Evolutionary conservation across 2,329 filamentous ascomycete genomes (phyloP), one percentile per base, ranked within the genome.

Genomic region (Calonectria crousiana): DNA sequence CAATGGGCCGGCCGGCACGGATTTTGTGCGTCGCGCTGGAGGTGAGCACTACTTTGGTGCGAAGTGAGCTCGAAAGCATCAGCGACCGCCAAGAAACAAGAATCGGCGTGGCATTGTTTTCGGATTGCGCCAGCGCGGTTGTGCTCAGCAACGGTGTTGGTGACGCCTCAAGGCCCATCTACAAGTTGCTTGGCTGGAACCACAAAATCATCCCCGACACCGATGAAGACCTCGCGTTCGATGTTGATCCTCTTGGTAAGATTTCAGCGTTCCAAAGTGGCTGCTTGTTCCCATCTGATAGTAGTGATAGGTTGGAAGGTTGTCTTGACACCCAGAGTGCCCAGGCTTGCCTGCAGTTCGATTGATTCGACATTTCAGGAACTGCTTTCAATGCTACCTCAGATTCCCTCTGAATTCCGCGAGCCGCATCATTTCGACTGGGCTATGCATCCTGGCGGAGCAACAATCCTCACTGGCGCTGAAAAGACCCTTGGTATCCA

Each of bases 401-500:
- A 84, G 1, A 82, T 91, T 3, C 89, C 90, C 0, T 79, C 82
- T 6, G 78, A 82, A 10, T 89, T 89, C 78, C 80, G 82, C n/a
- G 76, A 81, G 0, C 86, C 92, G 0, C 82, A 86, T 0, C 90
- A 93, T 73, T 94, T 93, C 76, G 93, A 95, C 85, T 95, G 93
- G 93, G 93, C 92, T 0, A 89, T 95, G 81, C 93, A 95, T 78
- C 93, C 93, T 0, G 93, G 93, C 6, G 93, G 93, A 23, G 87
- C 91, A 0, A 91, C 92, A 1, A 93, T 95, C 52, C 85, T 95
- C 2, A 88, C 91, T 0, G 92, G 92, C 0, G 91, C 93, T 0
- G 90, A 94, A 81, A 85, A 85, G 52, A 87, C 86, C 1, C 87
- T 95, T 86, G 82, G 84, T 8, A 88, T 94, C 60, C 87, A 87